A percentile compares a stretch with the other conserved stretches of the same genome.
Conservation (phyloP, 257 asterid genomes). For the Paraleonurus japonicus region DNA sequence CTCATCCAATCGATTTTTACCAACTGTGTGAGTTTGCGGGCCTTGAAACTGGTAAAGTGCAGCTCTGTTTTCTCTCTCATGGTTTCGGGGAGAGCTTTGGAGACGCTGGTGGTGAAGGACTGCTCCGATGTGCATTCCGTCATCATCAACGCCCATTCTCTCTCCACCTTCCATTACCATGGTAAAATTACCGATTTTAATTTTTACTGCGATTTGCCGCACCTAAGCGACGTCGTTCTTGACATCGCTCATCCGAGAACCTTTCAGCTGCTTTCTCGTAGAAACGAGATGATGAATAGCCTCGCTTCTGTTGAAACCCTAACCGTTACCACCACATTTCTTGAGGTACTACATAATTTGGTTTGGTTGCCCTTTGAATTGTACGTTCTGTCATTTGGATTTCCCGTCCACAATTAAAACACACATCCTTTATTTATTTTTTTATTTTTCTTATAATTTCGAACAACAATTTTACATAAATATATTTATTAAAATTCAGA, state of each 20-base stretch:
- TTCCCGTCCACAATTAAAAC: no score
- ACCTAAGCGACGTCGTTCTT: slow-evolving; percentile 22
- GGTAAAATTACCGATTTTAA: slow-evolving; percentile 30
- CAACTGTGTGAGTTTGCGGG: slow-evolving; percentile 17
- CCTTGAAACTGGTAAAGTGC: not conserved
- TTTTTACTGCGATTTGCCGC: not conserved
- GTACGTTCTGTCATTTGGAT: no score
- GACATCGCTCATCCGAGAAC: slow-evolving; percentile 8
- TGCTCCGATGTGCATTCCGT: slow-evolving; percentile 7
- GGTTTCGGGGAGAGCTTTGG: not conserved
- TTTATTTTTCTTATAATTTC: no score
- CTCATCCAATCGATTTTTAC: not conserved
- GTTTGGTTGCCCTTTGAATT: no score
- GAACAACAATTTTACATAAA: no score
- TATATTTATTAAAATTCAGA: no score
- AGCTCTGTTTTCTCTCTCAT: not conserved
- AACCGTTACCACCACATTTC: slow-evolving; percentile 24
- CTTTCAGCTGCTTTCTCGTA: slow-evolving; percentile 1
- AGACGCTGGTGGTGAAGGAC: slow-evolving; percentile 24
- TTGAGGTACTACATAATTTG: no score
- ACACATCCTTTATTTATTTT: no score
- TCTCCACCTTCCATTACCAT: slow-evolving; percentile 19
- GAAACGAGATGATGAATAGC: not conserved
- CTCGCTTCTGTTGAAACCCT: slow-evolving; percentile 15
- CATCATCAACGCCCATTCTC: slow-evolving; percentile 5